Evolutionary conservation across 2,329 filamentous ascomycete genomes (phyloP), one percentile per base, ranked within the genome.

Genomic region (Colletotrichum plurivorum): DNA sequence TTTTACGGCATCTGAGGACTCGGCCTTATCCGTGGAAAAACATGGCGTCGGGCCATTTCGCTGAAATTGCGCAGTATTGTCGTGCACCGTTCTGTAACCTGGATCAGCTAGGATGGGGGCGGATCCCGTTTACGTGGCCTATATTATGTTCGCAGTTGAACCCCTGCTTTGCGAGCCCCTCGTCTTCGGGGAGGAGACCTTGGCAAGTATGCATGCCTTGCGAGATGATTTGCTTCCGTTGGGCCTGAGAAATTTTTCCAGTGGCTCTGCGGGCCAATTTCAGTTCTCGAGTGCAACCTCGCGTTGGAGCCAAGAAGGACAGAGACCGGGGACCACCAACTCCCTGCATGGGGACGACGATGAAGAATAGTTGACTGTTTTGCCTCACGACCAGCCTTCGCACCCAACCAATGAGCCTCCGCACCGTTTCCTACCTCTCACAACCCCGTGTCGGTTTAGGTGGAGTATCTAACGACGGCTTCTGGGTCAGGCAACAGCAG

Each of bases 141-240:
- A 36, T 9, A 10, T 36, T 36, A 16, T 22, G 39, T 48, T 43
- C 22, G 13, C 8, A 25, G n/a, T 13, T 31, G 49, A 27, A 31
- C 25, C 46, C 53, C 18, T 58, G 48, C 27, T 9, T 31, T 8
- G 27, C 20, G 18, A 10, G 31, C 9, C 53, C 60, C 54, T 52
- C 53, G 31, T 53, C 39, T 59, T 36, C 31, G 31, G 31, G 36
- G 36, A 16, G 16, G 41, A 16, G 9, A 10, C 36, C 60, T 64
- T 68, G 60, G 53, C 48, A 9, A 41, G 9, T 22, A 22, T 25
- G n/a, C 25, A 9, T 36, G 31, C 60, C 43, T 46, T 16, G 25
- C 20, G 22, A 18, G 18, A 36, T 59, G 46, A 58, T 43, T 64
- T 49, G 60, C 49, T 59, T 65, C 39, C 27, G 5, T 13, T 57